phyloP scores from a whole-genome alignment of 164 flowering plant genomes.

The Macadamia tetraphylla region DNA sequence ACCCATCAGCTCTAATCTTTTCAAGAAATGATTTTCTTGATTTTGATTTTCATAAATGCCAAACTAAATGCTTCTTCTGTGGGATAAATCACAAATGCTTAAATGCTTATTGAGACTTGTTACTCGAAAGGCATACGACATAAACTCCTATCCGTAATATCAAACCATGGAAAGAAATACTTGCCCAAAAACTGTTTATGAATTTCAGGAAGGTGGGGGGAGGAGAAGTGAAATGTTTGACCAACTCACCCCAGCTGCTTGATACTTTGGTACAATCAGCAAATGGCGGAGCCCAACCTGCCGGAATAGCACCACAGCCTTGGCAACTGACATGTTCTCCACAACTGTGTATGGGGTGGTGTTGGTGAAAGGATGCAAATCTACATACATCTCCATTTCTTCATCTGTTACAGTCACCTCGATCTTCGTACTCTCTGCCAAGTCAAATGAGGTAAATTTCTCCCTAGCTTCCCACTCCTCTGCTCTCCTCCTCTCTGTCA shows the following conservation, averaged over 20 bases:
- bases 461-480: constrained; percentile 77
- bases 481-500: constrained; percentile 50
- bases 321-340: constrained; percentile 89
- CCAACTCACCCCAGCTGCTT: constrained; percentile 71
- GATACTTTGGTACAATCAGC: constrained; percentile 71
- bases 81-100: too few species aligned
- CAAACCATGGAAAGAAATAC: neutral
- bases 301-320: constrained; percentile 80
- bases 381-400: constrained; percentile 90
- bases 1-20: neutral
- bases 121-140: neutral
- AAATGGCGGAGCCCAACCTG: constrained; percentile 80
- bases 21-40: neutral
- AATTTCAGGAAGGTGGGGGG: neutral
- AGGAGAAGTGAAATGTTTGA: neutral
- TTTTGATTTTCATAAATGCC: neutral
- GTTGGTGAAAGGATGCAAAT: constrained; percentile 84
- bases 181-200: neutral
- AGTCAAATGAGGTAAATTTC: constrained; percentile 53
- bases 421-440: constrained; percentile 68
- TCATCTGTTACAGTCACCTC: constrained; percentile 51
- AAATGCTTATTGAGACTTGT: too few species aligned
- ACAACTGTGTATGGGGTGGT: constrained; percentile 81
- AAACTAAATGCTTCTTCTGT: neutral
- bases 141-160: too few species aligned